Conservation (phyloP, 2,329 filamentous ascomycete genomes). For the Monosporascus cannonballus region DNA sequence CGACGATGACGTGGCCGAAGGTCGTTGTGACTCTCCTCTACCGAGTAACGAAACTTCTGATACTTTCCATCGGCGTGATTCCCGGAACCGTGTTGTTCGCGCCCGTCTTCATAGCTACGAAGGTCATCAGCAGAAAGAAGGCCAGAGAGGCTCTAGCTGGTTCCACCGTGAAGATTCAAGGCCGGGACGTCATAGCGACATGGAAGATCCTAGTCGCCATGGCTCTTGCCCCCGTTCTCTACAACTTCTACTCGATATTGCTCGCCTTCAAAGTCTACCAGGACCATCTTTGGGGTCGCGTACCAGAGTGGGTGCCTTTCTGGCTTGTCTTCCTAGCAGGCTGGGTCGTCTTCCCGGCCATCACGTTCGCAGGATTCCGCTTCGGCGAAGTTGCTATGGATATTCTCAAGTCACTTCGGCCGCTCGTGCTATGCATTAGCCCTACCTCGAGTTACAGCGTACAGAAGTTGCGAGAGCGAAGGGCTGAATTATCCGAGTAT, state of each 20-base stretch:
- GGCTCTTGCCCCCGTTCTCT: constrained; percentile 74
- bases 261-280: constrained; percentile 72
- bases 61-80: constrained; percentile 75
- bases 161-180: constrained; percentile 83
- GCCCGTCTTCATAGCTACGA: constrained; percentile 79
- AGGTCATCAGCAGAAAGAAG: constrained; percentile 75
- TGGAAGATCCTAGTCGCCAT: constrained; percentile 91
- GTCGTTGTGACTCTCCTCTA: constrained; percentile 75
- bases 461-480: constrained; percentile 65
- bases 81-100: constrained; percentile 84
- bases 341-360: constrained; percentile 74
- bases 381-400: constrained; percentile 99
- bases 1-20: constrained; percentile 70
- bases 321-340: constrained; percentile 71
- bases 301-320: constrained; percentile 74
- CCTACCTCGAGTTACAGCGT: constrained; percentile 82
- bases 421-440: constrained; percentile 77
- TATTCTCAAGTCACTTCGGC: constrained; percentile 88
- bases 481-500: constrained; percentile 69
- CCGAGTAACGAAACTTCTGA: constrained; percentile 67
- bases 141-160: constrained; percentile 77
- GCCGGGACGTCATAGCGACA: constrained; percentile 83
- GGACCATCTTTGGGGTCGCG: constrained; percentile 75
- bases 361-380: constrained; percentile 88
- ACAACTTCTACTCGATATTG: constrained; percentile 72